Base-by-base conservation (phyloP, 805 yeast genomes). In the Sugiyamaella valdiviana region DNA sequence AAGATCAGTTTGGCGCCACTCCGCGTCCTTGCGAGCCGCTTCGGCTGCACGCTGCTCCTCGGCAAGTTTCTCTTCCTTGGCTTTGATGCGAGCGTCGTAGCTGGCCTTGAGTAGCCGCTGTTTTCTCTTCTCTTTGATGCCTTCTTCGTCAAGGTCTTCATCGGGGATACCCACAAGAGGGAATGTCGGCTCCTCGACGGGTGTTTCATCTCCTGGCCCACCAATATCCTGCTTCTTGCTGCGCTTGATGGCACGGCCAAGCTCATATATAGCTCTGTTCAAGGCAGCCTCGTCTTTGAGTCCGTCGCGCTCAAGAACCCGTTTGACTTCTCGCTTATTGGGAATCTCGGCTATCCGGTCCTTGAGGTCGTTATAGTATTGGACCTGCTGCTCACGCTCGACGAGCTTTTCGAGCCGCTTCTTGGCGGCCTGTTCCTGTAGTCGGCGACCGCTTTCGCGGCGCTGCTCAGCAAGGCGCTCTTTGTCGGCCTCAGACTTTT, bases 341-440 rank as follows among this genome's bases (percentile, higher is more conserved):
- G 69, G 24, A 65, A 49, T 41, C 5, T 17, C 22, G 17, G 42
- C 26, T 45, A 86, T 63, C 49, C 77, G 76, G 22, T 72, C 77
- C 57, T 73, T 76, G 39, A 90, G 66, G 21, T 74, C 73, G 1
- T 78, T 68, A 59, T 82, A 88, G 63, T 90, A 88, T 42, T 75
- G 82, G 54, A 72, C 78, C 59, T 91, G 96, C 56, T 84, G 80
- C 57, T 89, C 89, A 55, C 85, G 84, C 63, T 88, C 88, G 14
- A 79, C 72, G 41, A 87, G 67, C 59, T 86, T 89, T 62, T 91
- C 96, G 7, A 80, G 64, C 48, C 99, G 72, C 55, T 82, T 83
- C 59, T 82, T 83, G 57, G 83, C 89, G 0, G 97, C 97, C 65
- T 89, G 96, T 59, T 87, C 95, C 67, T 93, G 98, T 52, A 95